Evolutionary conservation across 73 alveolate genomes (phyloP), one percentile per base, ranked within the genome.

Genomic region (Tetrahymena thermophila): DNA sequence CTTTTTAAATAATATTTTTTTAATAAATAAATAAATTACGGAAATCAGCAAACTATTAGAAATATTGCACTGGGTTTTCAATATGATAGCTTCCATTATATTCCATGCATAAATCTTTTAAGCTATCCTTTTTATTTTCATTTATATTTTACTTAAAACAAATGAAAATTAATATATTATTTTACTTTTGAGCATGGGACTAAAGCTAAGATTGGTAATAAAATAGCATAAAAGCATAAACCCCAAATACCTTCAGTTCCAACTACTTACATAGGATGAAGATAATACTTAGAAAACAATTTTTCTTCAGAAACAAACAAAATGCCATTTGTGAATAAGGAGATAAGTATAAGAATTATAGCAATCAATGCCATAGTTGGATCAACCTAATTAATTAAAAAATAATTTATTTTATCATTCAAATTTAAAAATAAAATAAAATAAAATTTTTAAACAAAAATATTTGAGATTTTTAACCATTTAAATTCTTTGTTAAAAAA

Each of bases 231-330:
- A 50, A 96, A 94, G 34, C 94, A 34, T 0, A 97, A 93, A 9
- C 99, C 99, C 99, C 99, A 98, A 96, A 98, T 85, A 58, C 99
- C 99, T 97, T 99, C 99, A 57, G 97, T 94, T 9, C 99, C 99
- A 19, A 98, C 99, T 1, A 98, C 99, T 96, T 97, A 97, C 94
- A 99, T 95, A 83, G 99, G 99, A 85, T 98, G 98, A 43, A 96
- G 94, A 93, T 98, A 97, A 97, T 94, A 97, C 97, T 98, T 98
- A 98, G 93, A 96, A 96, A 96, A 98, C 96, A 96, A 93, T 95
- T 97, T 94, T 97, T 98, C 98, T 95, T 97, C 97, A 5, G 96
- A 93, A 44, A 97, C 95, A 84, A 94, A 94, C 71, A 96, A 94
- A 37, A 95, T 94, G 14, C 97, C 97, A 85, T 85, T 83, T 35